Base-by-base conservation (phyloP, 1,284 basidiomycete genomes). In the Heterobasidion irregulare region DNA sequence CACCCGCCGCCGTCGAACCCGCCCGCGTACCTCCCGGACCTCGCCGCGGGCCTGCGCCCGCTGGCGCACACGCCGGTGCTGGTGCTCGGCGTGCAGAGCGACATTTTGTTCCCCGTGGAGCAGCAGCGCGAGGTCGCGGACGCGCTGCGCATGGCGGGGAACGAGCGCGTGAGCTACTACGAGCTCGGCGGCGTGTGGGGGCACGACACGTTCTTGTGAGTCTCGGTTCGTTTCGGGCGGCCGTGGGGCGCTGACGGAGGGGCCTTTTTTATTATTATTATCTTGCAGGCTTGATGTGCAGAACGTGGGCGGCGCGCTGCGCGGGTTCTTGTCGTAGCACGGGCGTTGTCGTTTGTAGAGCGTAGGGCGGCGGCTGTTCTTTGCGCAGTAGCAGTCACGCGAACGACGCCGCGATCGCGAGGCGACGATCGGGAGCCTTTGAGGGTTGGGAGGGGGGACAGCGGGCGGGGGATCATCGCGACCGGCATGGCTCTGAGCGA, bases 171-270 rank as follows among this genome's bases (percentile, higher is more conserved):
- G 35, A 88, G 91, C 57, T 99, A 98, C 71, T 99, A 96, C 70
- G 97, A 99, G 73, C 80, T 99, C 8, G 95, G 97, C 44, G 94
- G 96, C 4, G 95, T 98, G 13, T 98, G 94, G 92, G 97, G 97
- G 2, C 93, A 95, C 66, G 95, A 99, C 72, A 98, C 94, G 33
- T 99, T 99, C 75, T 75, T 99, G 26, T 26, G 26, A 26, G 26
- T 26, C 26, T 74, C 18, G 35, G 18, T n/a, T 51, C 10, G 7
- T 34, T 8, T 36, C 26, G 36, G 13, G 26, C 26, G 26, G 3
- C 26, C 26, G 26, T 5, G 26, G 26, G 26, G 26, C 26, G 2
- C 5, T 3, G 26, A 26, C 26, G 26, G 26, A 3, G 26, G 26
- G 26, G 3, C 26, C 8, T 48, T 32, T 15, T 8, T n/a, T n/a